These are phyloP conservation scores for Escallonia rubra DNA, from an alignment of 129 eudicot genomes.

Conservation along the genomic window DNA sequence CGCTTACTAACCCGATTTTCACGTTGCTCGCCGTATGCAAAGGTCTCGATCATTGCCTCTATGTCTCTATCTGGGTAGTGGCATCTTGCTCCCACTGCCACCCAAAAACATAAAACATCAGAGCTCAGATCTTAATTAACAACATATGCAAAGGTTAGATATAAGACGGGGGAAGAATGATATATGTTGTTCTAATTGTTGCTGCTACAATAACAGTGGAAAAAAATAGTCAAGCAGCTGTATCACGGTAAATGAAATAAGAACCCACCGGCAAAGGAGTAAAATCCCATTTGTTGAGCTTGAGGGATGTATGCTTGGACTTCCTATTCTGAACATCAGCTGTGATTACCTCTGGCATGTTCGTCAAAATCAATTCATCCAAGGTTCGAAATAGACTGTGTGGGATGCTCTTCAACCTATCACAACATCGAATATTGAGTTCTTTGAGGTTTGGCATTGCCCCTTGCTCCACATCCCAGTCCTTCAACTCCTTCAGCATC, in stretches of 20 bases:
- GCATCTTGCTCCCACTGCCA: constrained; percentile 18
- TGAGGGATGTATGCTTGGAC: constrained; percentile 17
- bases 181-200: too few species aligned
- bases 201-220: too few species aligned
- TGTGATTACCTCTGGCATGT: constrained; percentile 33
- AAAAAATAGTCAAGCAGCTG: neutral
- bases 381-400: constrained; percentile 19
- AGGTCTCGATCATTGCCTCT: too few species aligned
- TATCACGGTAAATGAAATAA: neutral
- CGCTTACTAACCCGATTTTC: too few species aligned
- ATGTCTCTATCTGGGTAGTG: too few species aligned
- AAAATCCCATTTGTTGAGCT: constrained; percentile 14
- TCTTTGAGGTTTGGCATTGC: constrained; percentile 47
- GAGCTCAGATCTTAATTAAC: too few species aligned
- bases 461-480: constrained; percentile 45
- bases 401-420: constrained; percentile 30
- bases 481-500: constrained; percentile 42
- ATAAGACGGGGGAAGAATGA: too few species aligned
- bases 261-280: constrained; percentile 32
- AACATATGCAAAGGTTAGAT: too few species aligned
- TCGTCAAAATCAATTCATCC: constrained; percentile 32
- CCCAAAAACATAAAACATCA: neutral
- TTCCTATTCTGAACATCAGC: constrained; percentile 13
- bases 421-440: constrained; percentile 45
- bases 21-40: too few species aligned